These are phyloP conservation scores for Aureobasidium sp. DNA, from an alignment of 2,329 filamentous ascomycete species.

Conservation along the genomic window DNA sequence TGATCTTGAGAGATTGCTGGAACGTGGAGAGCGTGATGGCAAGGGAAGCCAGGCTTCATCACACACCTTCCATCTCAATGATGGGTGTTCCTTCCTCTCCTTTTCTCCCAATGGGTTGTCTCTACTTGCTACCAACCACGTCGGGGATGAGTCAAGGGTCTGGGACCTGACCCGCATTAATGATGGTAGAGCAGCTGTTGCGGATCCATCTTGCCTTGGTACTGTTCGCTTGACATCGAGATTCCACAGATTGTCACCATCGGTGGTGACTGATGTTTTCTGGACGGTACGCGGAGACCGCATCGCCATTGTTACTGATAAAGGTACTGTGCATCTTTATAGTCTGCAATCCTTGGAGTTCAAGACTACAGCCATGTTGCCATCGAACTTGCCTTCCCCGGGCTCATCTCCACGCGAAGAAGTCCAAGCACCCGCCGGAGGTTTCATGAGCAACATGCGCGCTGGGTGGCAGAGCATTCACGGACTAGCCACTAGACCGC, in stretches of 20 bases:
- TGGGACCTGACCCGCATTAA: slow-evolving; percentile 66
- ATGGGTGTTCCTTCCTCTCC: slow-evolving; percentile 74
- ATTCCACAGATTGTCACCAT: slow-evolving; percentile 85
- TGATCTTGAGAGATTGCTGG: slow-evolving; percentile 57
- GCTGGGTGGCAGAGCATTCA: slow-evolving; percentile 34
- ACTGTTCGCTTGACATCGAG: slow-evolving; percentile 54
- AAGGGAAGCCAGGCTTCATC: slow-evolving; percentile 52
- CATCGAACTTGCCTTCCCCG: slow-evolving; percentile 15
- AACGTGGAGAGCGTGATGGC: slow-evolving; percentile 42
- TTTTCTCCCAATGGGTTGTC: slow-evolving; percentile 68
- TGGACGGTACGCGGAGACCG: slow-evolving; percentile 83
- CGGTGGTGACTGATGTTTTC: slow-evolving; percentile 80
- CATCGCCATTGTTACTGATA: slow-evolving; percentile 82
- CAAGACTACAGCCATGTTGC: slow-evolving; percentile 3
- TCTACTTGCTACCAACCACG: slow-evolving; percentile 72
- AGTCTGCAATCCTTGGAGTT: slow-evolving; percentile 28
- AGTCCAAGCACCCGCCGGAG: slow-evolving; percentile 1
- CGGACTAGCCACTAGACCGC: slow-evolving; percentile 57
- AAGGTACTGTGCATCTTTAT: slow-evolving; percentile 90
- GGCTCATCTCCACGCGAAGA: slow-evolving; percentile 18
- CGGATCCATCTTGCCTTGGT: slow-evolving; percentile 33
- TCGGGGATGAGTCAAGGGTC: slow-evolving; percentile 74
- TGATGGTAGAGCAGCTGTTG: slow-evolving; percentile 33
- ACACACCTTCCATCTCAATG: slow-evolving; percentile 62
- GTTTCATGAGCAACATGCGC: slow-evolving; percentile 18